Base-by-base conservation (phyloP, 2,329 filamentous ascomycete genomes). In the Botryosphaeria dothidea region DNA sequence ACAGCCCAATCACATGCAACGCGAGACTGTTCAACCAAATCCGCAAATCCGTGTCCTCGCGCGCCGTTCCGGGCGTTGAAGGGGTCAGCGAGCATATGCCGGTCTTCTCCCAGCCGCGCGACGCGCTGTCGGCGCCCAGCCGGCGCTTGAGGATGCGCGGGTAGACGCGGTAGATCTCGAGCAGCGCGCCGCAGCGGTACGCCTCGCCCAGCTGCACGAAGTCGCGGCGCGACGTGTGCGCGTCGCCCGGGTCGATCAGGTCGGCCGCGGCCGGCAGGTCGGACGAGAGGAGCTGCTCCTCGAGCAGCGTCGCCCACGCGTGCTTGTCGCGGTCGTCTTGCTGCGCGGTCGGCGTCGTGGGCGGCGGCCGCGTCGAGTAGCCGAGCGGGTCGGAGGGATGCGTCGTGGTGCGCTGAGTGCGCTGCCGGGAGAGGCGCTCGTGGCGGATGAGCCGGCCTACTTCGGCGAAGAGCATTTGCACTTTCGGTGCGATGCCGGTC, bases 151-250 rank as follows among this genome's bases (percentile, higher is more conserved):
- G 74, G 38, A 84, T 74, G 31, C 83, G 80, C 2, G 84, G 84
- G 64, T 85, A 86, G 31, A 82, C 80, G 25, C 82, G 81, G 69
- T 86, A 86, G 21, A 86, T 71, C 67, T 86, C 83, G 51, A 86
- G 74, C 3, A 86, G 77, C 0, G 83, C 84, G 2, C 82, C 78
- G 62, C 80, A 82, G 36, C 84, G 81, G 66, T 85, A 85, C 1
- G 82, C 80, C 67, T 85, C 82, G 1, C 84, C 84, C 67, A 85
- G 79, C 7, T 80, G 79, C 38, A 85, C 76, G 43, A 86, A 80
- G 69, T 86, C 82, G 73, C 79, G 79, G 61, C 84, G 81, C 2
- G 83, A 79, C 0, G 84, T 86, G 60, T 82, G 79, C 54, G 80
- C 76, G 68, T 86, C 84, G 6, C 81, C 83, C 8, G 82, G 80